Evolutionary conservation across 805 yeast genomes (phyloP).

Genomic region (Candida pseudofarinosa): DNA sequence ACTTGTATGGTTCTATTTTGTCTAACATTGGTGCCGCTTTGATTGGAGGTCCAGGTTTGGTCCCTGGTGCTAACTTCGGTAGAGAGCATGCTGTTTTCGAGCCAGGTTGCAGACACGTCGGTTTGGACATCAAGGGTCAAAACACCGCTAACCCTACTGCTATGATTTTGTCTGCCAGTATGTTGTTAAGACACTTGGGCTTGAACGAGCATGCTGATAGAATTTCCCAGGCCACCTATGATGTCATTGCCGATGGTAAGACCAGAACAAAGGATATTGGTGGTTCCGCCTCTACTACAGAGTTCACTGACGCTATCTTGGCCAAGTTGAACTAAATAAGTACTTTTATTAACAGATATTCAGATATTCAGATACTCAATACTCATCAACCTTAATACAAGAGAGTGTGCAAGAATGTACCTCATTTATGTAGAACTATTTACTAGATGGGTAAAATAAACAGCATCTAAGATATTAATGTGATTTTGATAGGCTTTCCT

Average conservation of each 20-base stretch:
- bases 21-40: slow-evolving; percentile 97
- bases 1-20: slow-evolving; percentile 94
- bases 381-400: not conserved
- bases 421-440: too few relatives aligned
- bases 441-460: too few relatives aligned
- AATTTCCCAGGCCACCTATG: slow-evolving; percentile 84
- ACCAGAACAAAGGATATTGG: slow-evolving; percentile 86
- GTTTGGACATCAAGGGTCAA: slow-evolving; percentile 91
- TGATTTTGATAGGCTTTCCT: too few relatives aligned
- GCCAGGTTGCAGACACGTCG: slow-evolving; percentile 99
- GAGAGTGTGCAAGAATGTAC: too few relatives aligned
- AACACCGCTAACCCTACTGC: slow-evolving; percentile 98
- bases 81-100: slow-evolving; percentile 97
- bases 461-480: too few relatives aligned
- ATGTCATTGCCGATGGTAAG: slow-evolving; percentile 85
- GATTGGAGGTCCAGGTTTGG: slow-evolving; percentile 97
- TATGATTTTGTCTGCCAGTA: slow-evolving; percentile 84
- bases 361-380: not conserved
- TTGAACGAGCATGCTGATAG: slow-evolving; percentile 79
- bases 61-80: slow-evolving; percentile 98
- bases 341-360: not conserved
- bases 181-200: slow-evolving; percentile 95
- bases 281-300: slow-evolving; percentile 84
- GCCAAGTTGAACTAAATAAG: slow-evolving; percentile 49
- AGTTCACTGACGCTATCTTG: slow-evolving; percentile 89